A percentile compares a stretch with the other conserved stretches of the same genome.
These are phyloP conservation scores for Mesembryanthemum crystallinum DNA, from an alignment of 148 eudicot species.

Conservation along the genomic window DNA sequence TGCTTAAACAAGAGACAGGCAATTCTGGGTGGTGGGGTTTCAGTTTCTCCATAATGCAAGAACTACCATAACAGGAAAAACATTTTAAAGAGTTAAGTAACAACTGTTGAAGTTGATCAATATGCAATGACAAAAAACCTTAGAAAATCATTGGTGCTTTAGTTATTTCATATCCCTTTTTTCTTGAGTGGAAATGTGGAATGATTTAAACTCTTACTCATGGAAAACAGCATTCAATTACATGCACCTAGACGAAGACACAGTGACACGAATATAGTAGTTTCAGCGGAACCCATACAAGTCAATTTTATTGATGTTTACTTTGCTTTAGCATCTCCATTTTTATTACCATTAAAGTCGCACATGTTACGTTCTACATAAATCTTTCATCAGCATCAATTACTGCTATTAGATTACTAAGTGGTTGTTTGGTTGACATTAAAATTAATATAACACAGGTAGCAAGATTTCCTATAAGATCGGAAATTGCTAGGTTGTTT, in stretches of 20 bases:
- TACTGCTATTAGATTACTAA: no score
- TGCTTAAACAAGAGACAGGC: constrained; percentile 14
- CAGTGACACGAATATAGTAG: neutral
- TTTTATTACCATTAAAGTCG: neutral
- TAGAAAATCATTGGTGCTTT: constrained; percentile 17
- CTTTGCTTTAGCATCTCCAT: neutral
- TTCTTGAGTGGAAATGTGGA: neutral
- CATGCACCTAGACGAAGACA: constrained; percentile 1
- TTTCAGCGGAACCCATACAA: neutral
- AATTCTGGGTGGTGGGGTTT: constrained; percentile 33
- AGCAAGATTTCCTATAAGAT: no score
- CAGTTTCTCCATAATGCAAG: constrained; percentile 19
- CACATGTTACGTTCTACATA: no score
- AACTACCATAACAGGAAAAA: constrained; percentile 27
- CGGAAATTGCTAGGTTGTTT: no score
- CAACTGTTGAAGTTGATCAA: constrained; percentile 9
- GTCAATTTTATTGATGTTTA: neutral
- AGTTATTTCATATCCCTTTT: neutral
- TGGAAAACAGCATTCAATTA: neutral
- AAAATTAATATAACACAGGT: no score
- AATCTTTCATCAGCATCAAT: no score
- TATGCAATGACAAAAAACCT: constrained; percentile 20
- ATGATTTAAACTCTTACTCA: constrained; percentile 7
- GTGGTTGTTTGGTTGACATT: no score
- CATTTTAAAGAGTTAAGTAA: constrained; percentile 13